Conservation (phyloP, 441 rosid species). For the Flueggea neowawraea region DNA sequence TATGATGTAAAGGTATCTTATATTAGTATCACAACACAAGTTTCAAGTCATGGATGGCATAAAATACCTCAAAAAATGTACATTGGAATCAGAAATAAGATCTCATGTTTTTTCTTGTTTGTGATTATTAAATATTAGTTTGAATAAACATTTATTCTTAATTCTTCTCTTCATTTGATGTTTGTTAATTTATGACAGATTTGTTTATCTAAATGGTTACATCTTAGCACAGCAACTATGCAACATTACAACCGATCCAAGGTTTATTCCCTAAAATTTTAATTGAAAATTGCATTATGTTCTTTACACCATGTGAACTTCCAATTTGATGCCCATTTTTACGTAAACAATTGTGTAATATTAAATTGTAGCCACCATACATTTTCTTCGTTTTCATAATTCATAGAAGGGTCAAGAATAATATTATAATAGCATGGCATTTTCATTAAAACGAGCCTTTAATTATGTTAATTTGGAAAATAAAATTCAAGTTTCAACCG, state of each 20-base stretch:
- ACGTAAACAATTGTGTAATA: background rate
- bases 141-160: background rate
- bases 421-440: no score
- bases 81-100: constrained; percentile 7
- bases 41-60: constrained; percentile 1
- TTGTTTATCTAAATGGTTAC: background rate
- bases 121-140: constrained; percentile 1
- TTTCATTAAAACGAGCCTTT: no score
- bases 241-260: constrained; percentile 25
- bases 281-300: background rate
- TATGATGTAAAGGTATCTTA: background rate
- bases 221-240: constrained; percentile 4
- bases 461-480: no score
- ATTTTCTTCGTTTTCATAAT: no score
- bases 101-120: constrained; percentile 13
- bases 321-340: background rate
- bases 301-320: constrained; percentile 15
- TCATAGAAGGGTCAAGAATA: no score
- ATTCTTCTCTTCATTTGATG: background rate
- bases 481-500: no score
- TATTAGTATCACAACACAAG: no score
- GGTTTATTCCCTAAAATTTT: constrained; percentile 12
- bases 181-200: background rate
- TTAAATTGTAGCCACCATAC: no score
- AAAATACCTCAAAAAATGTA: constrained; percentile 12